These are phyloP conservation scores for Penicillium crustosum DNA, from an alignment of 2,329 filamentous ascomycete genomes.

Conservation along the genomic window DNA sequence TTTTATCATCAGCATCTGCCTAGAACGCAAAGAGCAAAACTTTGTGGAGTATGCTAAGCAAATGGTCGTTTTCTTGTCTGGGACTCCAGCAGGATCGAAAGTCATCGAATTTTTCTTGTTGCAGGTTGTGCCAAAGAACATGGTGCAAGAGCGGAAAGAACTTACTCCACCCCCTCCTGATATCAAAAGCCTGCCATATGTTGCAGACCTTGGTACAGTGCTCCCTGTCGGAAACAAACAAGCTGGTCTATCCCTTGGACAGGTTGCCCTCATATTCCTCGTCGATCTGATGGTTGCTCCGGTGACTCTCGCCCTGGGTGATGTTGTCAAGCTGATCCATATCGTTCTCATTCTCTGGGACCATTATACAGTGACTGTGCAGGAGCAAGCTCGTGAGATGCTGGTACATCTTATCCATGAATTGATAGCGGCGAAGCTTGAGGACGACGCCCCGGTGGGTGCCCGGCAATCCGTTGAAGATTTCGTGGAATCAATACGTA, in stretches of 20 bases:
- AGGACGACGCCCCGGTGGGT: conserved; percentile 67
- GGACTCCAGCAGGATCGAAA: conserved; percentile 78
- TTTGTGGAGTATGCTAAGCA: conserved; percentile 98
- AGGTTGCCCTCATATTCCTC: conserved; percentile 86
- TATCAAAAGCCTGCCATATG: conserved; percentile 74
- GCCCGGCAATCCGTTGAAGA: conserved; percentile 78
- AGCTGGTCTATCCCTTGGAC: conserved; percentile 85
- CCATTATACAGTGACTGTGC: conserved; percentile 90
- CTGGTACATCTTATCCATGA: conserved; percentile 96
- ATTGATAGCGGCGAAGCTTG: conserved; percentile 75
- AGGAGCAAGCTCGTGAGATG: conserved; percentile 97
- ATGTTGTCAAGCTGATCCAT: conserved; percentile 82
- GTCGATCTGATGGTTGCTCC: conserved; percentile 96
- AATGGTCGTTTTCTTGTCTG: conserved; percentile 93
- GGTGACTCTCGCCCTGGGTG: conserved; percentile 73
- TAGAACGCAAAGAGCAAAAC: conserved; percentile 93
- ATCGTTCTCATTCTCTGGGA: conserved; percentile 95
- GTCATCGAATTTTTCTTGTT: conserved; percentile 91
- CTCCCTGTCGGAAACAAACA: conserved; percentile 88
- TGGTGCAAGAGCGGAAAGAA: conserved; percentile 86
- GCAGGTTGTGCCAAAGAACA: conserved; percentile 91
- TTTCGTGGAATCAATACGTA: conserved; percentile 81
- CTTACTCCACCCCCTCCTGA: conserved; percentile 66
- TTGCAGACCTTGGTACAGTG: conserved; percentile 77
- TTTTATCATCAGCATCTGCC: conserved; percentile 90